These are phyloP conservation scores for Vigna unguiculata DNA, from an alignment of 306 rosid genomes.

Conservation along the genomic window DNA sequence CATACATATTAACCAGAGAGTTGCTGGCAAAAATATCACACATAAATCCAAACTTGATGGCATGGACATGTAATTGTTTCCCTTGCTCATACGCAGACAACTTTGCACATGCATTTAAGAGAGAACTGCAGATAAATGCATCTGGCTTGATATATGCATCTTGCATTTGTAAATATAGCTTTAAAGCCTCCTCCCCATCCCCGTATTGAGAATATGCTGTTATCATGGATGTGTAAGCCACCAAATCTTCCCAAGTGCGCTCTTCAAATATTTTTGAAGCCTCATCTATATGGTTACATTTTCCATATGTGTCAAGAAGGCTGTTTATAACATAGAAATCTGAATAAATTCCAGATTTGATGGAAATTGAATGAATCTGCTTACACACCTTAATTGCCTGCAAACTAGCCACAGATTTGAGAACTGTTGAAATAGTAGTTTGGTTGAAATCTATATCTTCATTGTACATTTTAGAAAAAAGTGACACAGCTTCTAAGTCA, in stretches of 20 bases:
- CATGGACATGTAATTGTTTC: conserved; percentile 86
- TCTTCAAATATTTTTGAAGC: conserved; percentile 75
- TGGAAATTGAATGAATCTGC: conserved; percentile 76
- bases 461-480: conserved; percentile 62
- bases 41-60: conserved; percentile 78
- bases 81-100: conserved; percentile 91
- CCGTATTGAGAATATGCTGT: conserved; percentile 85
- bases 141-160: conserved; percentile 63
- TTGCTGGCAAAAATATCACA: conserved; percentile 86
- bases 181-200: conserved; percentile 81
- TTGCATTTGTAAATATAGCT: conserved; percentile 78
- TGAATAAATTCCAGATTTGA: conserved; percentile 74
- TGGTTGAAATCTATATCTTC: conserved; percentile 71
- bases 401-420: conserved; percentile 75
- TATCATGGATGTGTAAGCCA: conserved; percentile 91
- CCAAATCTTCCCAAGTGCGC: conserved; percentile 76
- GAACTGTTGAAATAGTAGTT: conserved; percentile 79
- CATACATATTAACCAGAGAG: conserved; percentile 94
- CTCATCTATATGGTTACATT: conserved; percentile 62
- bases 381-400: conserved; percentile 59
- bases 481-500: conserved; percentile 64
- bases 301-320: conserved; percentile 85
- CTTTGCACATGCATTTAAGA: conserved; percentile 86
- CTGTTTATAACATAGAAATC: conserved; percentile 79
- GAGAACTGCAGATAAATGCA: conserved; percentile 86